Percentiles rank a stretch among this genome's conserved stretches.
These are phyloP conservation scores for Nothophaeocryptopus gaeumannii DNA, from an alignment of 2,329 filamentous ascomycete genomes.

Conservation along the genomic window DNA sequence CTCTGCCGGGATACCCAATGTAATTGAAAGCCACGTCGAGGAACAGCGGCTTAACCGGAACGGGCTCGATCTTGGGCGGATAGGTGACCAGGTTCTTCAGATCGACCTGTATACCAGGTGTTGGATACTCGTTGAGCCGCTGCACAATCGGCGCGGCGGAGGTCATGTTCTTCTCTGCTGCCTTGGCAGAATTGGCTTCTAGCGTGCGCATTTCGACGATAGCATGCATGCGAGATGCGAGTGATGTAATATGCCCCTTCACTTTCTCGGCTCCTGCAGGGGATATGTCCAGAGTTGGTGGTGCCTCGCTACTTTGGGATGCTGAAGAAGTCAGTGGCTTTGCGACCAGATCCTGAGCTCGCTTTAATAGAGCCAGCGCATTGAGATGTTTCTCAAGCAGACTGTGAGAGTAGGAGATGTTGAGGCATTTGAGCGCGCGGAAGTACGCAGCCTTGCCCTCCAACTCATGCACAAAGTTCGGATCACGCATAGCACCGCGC, in stretches of 20 bases:
- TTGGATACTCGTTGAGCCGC: conserved; percentile 71
- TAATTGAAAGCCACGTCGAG: conserved; percentile 98
- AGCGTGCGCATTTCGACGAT: conserved; percentile 78
- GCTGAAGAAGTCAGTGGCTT: conserved; percentile 16
- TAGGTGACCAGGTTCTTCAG: conserved; percentile 79
- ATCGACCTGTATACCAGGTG: conserved; percentile 60
- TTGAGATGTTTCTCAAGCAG: conserved; percentile 70
- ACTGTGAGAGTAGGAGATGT: conserved; percentile 80
- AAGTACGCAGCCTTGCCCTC: conserved; percentile 79
- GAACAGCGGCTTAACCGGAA: conserved; percentile 93
- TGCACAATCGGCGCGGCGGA: conserved; percentile 65
- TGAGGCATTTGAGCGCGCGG: conserved; percentile 80
- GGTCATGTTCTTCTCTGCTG: conserved; percentile 44
- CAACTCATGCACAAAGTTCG: conserved; percentile 71
- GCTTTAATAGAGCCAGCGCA: conserved; percentile 78
- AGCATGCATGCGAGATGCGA: conserved; percentile 78
- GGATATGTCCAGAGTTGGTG: conserved; percentile 68
- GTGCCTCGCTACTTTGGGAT: conserved; percentile 36
- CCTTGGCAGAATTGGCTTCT: conserved; percentile 47
- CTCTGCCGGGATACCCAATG: conserved; percentile 78
- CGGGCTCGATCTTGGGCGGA: conserved; percentile 75
- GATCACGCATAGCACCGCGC: conserved; percentile 83
- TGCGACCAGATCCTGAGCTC: conserved; percentile 63
- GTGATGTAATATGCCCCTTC: conserved; percentile 60
- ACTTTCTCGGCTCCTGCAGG: conserved; percentile 58